These are phyloP conservation scores for Xylariaceae sp. DNA, from an alignment of 2,329 filamentous ascomycete genomes.

Conservation along the genomic window DNA sequence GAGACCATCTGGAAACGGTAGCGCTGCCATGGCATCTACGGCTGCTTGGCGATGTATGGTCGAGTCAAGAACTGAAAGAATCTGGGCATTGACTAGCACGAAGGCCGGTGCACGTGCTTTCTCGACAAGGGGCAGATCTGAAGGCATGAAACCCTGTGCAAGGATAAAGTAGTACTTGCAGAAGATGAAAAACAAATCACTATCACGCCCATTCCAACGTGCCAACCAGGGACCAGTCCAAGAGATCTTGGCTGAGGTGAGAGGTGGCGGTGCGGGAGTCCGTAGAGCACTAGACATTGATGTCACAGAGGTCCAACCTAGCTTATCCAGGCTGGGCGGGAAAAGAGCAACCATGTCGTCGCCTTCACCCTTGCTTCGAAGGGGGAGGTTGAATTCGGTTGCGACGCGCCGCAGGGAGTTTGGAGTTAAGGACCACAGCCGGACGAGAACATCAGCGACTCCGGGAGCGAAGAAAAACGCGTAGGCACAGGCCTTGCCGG, in stretches of 20 bases:
- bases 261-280: constrained; percentile 57
- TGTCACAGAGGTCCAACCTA: constrained; percentile 52
- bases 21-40: constrained; percentile 41
- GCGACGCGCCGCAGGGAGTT: constrained; percentile 66
- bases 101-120: constrained; percentile 68
- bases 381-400: constrained; percentile 60
- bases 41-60: constrained; percentile 73
- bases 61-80: constrained; percentile 72
- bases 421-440: constrained; percentile 70
- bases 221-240: constrained; percentile 84
- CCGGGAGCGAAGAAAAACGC: constrained; percentile 90
- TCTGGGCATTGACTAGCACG: constrained; percentile 74
- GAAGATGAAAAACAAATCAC: constrained; percentile 87
- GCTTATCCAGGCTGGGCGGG: constrained; percentile 56
- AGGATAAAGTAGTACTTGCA: constrained; percentile 82
- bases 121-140: constrained; percentile 46
- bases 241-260: constrained; percentile 65
- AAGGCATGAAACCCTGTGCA: constrained; percentile 64
- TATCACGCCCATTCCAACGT: constrained; percentile 81
- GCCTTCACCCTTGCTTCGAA: constrained; percentile 50
- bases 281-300: constrained; percentile 53
- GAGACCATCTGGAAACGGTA: constrained; percentile 41
- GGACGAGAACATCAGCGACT: constrained; percentile 74
- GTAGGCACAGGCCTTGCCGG: constrained; percentile 85
- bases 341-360: constrained; percentile 65